Conservation (phyloP, 2,329 filamentous ascomycete species). For the Colletotrichum sp. region DNA sequence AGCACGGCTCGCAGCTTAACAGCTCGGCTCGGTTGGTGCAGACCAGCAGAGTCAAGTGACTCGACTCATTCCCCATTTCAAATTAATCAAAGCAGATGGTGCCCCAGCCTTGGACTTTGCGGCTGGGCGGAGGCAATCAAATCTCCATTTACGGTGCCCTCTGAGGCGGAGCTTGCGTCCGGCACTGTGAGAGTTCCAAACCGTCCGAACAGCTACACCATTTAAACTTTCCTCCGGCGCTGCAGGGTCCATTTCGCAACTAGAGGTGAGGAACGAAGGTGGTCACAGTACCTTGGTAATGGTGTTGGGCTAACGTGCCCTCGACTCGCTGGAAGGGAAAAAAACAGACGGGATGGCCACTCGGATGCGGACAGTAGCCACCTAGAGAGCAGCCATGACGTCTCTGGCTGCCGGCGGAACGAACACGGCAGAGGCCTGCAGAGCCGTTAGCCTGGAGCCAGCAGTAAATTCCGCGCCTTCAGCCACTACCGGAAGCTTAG, state of each 20-base stretch:
- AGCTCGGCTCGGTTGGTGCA: neutral
- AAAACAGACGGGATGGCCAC: neutral
- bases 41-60: slow-evolving; percentile 4
- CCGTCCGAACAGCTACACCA: slow-evolving; percentile 3
- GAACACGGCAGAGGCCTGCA: neutral
- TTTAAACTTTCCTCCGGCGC: slow-evolving; percentile 13
- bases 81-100: neutral
- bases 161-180: slow-evolving; percentile 2
- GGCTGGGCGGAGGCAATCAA: neutral
- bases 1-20: neutral
- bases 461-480: neutral
- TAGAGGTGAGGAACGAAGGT: neutral
- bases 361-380: neutral
- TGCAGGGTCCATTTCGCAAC: slow-evolving; percentile 17
- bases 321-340: neutral
- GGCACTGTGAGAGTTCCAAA: neutral
- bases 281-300: neutral
- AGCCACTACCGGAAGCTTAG: neutral
- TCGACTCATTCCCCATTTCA: neutral
- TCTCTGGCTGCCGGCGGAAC: neutral
- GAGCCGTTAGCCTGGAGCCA: neutral
- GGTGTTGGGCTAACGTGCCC: neutral
- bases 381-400: neutral
- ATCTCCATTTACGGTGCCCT: neutral
- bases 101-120: neutral